Evolutionary conservation across 2,329 filamentous ascomycete species (phyloP).

Genomic region (Cadophora sp.): DNA sequence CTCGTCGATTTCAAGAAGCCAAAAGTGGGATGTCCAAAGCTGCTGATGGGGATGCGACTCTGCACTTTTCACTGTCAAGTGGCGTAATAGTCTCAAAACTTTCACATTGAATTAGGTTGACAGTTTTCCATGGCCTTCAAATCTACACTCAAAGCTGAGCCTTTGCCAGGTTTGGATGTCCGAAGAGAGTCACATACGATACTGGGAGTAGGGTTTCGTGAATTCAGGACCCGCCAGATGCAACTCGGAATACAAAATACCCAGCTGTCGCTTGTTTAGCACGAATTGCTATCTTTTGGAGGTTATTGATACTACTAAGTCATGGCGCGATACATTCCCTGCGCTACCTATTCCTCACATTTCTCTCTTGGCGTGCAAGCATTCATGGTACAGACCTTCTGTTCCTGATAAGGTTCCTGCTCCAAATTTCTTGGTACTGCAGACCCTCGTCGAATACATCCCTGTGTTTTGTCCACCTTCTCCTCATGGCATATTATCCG

Average conservation of each 20-base stretch:
- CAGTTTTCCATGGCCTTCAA: not conserved
- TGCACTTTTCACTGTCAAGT: not conserved
- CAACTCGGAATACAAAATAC: too few species aligned
- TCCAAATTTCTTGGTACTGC: constrained; percentile 2
- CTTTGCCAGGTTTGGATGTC: not conserved
- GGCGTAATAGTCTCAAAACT: not conserved
- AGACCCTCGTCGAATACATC: not conserved
- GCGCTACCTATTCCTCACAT: not conserved
- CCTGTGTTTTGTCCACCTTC: not conserved
- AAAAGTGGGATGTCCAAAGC: not conserved
- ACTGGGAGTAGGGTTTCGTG: too few species aligned
- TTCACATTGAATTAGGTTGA: not conserved
- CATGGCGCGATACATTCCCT: not conserved
- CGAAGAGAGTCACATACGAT: too few species aligned
- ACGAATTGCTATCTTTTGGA: too few species aligned
- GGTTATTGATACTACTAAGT: not conserved
- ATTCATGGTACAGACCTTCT: constrained; percentile 8
- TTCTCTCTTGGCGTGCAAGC: constrained; percentile 1
- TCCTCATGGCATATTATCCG: not conserved
- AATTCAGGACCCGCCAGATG: too few species aligned
- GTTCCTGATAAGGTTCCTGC: not conserved
- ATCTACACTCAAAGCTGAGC: not conserved
- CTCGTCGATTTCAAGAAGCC: not conserved
- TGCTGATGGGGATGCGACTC: not conserved
- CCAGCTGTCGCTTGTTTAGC: too few species aligned